phyloP scores from a whole-genome alignment of 2,329 filamentous ascomycete genomes.

The Aspergillus neoniger region DNA sequence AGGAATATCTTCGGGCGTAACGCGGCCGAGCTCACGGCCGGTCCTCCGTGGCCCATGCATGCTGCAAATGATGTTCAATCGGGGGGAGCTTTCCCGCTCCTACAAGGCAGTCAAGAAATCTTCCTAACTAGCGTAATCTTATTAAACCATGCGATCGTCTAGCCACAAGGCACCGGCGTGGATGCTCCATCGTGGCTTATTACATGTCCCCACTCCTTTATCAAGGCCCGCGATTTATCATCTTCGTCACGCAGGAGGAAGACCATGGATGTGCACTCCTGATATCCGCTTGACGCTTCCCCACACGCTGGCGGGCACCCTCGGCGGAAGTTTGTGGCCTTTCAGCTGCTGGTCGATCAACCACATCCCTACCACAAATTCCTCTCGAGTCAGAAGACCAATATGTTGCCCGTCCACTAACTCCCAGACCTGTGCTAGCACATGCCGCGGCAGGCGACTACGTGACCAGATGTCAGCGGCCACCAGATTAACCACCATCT shows the following conservation, averaged over 20 bases:
- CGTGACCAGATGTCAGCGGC: conserved; percentile 53
- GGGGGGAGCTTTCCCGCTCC: too few species aligned
- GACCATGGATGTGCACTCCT: conserved; percentile 31
- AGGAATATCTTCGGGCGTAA: too few species aligned
- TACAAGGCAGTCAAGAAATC: too few species aligned
- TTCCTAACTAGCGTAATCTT: background rate
- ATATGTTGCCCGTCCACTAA: conserved; percentile 44
- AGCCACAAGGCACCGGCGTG: too few species aligned
- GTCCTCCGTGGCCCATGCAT: too few species aligned
- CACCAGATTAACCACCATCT: conserved; percentile 49
- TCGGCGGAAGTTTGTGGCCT: conserved; percentile 49
- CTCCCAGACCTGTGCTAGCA: conserved; percentile 50
- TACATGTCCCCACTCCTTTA: background rate
- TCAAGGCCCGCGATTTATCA: too few species aligned
- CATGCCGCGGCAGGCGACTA: conserved; percentile 42
- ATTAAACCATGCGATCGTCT: background rate
- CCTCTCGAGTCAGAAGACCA: conserved; percentile 45
- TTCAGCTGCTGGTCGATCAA: conserved; percentile 52
- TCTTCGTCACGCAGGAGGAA: conserved; percentile 3
- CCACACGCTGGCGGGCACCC: conserved; percentile 52
- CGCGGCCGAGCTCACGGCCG: too few species aligned
- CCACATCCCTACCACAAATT: conserved; percentile 55
- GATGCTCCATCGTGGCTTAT: too few species aligned
- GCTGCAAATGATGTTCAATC: too few species aligned
- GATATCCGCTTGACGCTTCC: conserved; percentile 45